Conservation (phyloP, 139 green algal genomes). For the Closterium sp. region DNA sequence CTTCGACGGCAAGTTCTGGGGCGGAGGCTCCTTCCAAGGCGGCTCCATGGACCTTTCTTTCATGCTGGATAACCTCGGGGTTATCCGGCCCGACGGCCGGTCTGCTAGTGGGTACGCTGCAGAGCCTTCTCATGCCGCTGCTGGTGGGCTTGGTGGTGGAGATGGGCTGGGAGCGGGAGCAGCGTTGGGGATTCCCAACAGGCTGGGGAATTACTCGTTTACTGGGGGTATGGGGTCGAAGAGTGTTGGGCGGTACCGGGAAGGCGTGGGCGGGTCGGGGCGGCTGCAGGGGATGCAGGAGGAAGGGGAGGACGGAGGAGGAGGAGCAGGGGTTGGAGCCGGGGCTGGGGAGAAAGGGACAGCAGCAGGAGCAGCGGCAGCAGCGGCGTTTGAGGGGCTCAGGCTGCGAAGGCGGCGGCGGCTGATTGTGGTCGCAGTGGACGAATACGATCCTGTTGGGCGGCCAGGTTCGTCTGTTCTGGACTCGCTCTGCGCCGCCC, state of each 20-base stretch:
- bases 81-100: background rate
- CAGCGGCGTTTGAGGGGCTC: background rate
- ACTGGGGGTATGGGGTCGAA: background rate
- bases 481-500: background rate
- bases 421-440: constrained; percentile 29
- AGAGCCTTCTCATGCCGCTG: background rate
- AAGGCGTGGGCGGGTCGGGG: background rate
- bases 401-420: constrained; percentile 30
- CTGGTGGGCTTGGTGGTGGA: background rate
- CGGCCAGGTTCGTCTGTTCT: constrained; percentile 8
- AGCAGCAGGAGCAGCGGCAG: constrained; percentile 21
- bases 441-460: constrained; percentile 32
- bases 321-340: background rate
- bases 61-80: background rate
- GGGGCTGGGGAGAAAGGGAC: constrained; percentile 4
- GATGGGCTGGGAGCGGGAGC: background rate
- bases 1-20: background rate
- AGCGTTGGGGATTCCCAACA: background rate
- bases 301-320: constrained; percentile 62
- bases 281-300: constrained; percentile 18
- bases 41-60: no score
- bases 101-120: background rate
- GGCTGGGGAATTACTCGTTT: background rate
- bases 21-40: background rate
- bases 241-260: background rate